Base-by-base conservation (phyloP, 768 basidiomycete species). In the Saitozyma podzolica region DNA sequence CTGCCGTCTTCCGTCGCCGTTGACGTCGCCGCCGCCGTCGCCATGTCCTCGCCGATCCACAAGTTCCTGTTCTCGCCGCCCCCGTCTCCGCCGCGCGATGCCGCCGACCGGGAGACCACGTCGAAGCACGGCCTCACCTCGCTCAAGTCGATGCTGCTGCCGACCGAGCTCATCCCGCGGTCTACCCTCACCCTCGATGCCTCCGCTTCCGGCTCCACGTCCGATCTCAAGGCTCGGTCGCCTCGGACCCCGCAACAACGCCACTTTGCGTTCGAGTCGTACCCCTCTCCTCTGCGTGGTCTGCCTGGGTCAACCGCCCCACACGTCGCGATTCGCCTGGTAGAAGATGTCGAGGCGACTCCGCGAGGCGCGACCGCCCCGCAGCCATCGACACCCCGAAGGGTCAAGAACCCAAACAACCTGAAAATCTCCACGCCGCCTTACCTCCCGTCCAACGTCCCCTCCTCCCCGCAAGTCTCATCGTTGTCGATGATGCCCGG, bases 31-130 rank as follows among this genome's bases (percentile, higher is more conserved):
- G 29, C 6, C 47, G 19, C 40, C 19, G 51, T 40, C 64, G 65
- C 19, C 3, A 75, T 75, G 74, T 65, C 71, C 7, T 75, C 74
- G 3, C 69, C 72, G 14, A 70, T 75, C 61, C 71, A 75, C 61
- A 63, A 64, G 20, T 70, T 61, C 61, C 69, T 75, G 20, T 73
- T 75, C 63, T 75, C 74, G 8, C 70, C 70, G 39, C 73, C 73
- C n/a, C 54, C 67, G 6, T 68, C 74, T 8, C 70, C 74, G 1
- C 72, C 67, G 39, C 66, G 52, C 39, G 40, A 47, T 11, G 45
- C 54, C 19, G 40, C 63, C 3, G 47, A 14, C 29, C 49, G 62
- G n/a, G 20, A 16, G 20, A 19, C 47, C 54, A 29, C 58, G 53
- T 37, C 57, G n/a, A 64, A 58, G 40, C 48, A 58, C 29, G 56